A percentile compares a stretch with the other conserved stretches of the same genome.
phyloP scores from a whole-genome alignment of 768 basidiomycete species.

The Holtermanniella nyarrowii region DNA sequence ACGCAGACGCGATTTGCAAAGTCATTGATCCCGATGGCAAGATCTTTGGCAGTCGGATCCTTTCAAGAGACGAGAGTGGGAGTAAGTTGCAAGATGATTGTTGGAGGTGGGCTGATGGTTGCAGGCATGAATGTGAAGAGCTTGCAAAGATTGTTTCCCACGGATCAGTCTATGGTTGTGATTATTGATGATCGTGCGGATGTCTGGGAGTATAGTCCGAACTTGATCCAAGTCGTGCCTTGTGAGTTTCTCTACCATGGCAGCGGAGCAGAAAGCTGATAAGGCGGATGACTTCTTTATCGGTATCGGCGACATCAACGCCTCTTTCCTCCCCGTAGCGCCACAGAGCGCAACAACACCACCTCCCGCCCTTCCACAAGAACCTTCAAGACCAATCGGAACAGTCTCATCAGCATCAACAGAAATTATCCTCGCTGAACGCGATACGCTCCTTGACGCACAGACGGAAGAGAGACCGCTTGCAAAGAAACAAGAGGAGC shows the following conservation, averaged over 20 bases:
- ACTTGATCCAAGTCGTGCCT: constrained; percentile 90
- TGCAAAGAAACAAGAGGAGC: constrained; percentile 68
- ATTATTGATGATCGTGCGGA: constrained; percentile 97
- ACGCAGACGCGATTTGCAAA: constrained; percentile 88
- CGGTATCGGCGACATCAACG: constrained; percentile 97
- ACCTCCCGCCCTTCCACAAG: constrained; percentile 18
- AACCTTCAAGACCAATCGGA: constrained; percentile 11
- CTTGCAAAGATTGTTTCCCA: constrained; percentile 83
- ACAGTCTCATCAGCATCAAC: constrained; percentile 21
- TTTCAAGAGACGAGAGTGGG: constrained; percentile 92
- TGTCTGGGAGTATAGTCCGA: constrained; percentile 97
- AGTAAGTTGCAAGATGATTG: constrained; percentile 50
- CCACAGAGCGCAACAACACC: constrained; percentile 7
- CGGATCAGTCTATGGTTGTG: constrained; percentile 96
- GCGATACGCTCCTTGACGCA: constrained; percentile 66
- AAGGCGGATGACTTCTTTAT: constrained; percentile 86
- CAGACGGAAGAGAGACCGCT: constrained; percentile 77
- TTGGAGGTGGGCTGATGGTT: no score
- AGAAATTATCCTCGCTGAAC: constrained; percentile 54
- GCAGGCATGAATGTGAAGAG: constrained; percentile 79
- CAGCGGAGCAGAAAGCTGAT: background rate
- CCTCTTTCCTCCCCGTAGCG: constrained; percentile 53
- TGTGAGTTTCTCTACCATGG: constrained; percentile 49
- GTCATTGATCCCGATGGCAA: constrained; percentile 82
- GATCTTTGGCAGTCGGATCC: constrained; percentile 74